phyloP scores from a whole-genome alignment of 2,329 filamentous ascomycete genomes.

The Penicillium sp. region DNA sequence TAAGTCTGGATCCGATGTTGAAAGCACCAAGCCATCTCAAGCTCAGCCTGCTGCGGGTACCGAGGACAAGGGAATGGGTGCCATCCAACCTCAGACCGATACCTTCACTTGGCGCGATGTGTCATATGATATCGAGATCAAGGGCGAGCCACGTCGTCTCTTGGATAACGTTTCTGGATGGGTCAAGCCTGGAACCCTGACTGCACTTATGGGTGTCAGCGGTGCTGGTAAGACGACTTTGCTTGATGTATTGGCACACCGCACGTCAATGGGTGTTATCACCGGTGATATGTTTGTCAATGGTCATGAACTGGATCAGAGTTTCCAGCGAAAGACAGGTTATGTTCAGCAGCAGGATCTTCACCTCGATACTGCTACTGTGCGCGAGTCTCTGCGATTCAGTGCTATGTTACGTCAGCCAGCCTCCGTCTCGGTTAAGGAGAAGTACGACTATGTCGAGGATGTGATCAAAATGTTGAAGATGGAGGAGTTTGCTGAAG shows the following conservation, averaged over 20 bases:
- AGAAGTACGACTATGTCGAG: slow-evolving; percentile 82
- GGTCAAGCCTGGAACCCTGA: slow-evolving; percentile 88
- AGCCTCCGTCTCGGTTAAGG: slow-evolving; percentile 62
- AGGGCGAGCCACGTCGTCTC: slow-evolving; percentile 68
- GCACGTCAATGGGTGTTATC: slow-evolving; percentile 82
- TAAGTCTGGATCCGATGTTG: slow-evolving; percentile 49
- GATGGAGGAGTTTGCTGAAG: slow-evolving; percentile 85
- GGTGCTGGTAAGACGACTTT: slow-evolving; percentile 90
- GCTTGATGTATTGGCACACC: slow-evolving; percentile 77
- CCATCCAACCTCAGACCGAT: slow-evolving; percentile 61
- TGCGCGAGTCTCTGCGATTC: slow-evolving; percentile 82
- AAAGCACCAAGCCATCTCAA: slow-evolving; percentile 1
- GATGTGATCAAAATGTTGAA: slow-evolving; percentile 83
- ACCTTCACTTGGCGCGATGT: slow-evolving; percentile 81
- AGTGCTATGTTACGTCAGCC: slow-evolving; percentile 82
- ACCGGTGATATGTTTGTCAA: slow-evolving; percentile 81
- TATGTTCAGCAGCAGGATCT: slow-evolving; percentile 83
- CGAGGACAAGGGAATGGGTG: slow-evolving; percentile 8
- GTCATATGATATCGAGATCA: slow-evolving; percentile 75
- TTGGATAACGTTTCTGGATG: slow-evolving; percentile 84
- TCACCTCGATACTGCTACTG: slow-evolving; percentile 77
- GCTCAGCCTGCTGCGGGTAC: not conserved
- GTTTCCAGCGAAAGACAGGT: slow-evolving; percentile 35
- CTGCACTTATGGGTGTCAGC: slow-evolving; percentile 84
- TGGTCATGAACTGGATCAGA: slow-evolving; percentile 61